Conservation (phyloP, 148 eudicot genomes). For the Vaccinium macrocarpon region DNA sequence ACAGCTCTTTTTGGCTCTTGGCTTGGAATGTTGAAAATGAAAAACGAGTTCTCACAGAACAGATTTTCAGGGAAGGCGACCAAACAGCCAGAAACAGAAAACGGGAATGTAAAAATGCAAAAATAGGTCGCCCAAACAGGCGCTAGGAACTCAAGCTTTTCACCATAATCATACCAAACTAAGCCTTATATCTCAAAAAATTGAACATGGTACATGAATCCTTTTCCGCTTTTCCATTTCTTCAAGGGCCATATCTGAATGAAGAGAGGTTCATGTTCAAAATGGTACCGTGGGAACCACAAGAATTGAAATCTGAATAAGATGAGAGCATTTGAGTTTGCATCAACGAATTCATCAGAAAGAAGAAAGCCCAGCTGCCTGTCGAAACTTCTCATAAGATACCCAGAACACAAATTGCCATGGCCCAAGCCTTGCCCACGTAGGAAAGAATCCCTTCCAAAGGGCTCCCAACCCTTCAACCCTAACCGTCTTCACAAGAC, state of each 20-base stretch:
- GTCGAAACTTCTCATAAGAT: slow-evolving; percentile 73
- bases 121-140: no score
- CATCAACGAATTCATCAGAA: slow-evolving; percentile 38
- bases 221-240: background rate
- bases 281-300: background rate
- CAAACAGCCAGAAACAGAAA: no score
- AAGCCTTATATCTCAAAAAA: background rate
- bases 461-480: slow-evolving; percentile 65
- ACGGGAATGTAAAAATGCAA: no score
- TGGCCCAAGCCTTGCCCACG: slow-evolving; percentile 98
- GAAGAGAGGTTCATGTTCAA: background rate
- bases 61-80: no score
- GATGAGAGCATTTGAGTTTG: background rate
- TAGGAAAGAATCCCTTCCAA: slow-evolving; percentile 91
- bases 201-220: background rate
- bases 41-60: no score
- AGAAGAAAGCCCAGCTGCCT: slow-evolving; percentile 69
- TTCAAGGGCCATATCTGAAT: background rate
- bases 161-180: background rate
- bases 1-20: no score
- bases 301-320: background rate
- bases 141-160: background rate
- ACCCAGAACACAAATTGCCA: slow-evolving; percentile 99
- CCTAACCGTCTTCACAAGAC: slow-evolving; percentile 73
- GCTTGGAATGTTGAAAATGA: no score